Conservation (phyloP, 139 green algal species). For the Pedinophyceae sp. region DNA sequence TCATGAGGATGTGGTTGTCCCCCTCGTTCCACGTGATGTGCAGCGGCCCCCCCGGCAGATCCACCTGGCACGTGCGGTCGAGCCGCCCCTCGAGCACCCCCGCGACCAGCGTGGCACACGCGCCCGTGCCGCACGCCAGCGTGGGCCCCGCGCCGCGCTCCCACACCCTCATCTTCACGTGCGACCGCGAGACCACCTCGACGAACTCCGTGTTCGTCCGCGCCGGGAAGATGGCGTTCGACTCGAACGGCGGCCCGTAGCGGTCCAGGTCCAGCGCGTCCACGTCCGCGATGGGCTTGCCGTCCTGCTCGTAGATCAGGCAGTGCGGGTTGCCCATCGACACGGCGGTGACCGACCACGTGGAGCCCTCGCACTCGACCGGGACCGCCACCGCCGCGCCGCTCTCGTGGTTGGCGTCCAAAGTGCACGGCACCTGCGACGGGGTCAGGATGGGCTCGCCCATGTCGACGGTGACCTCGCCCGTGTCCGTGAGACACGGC, state of each 20-base stretch:
- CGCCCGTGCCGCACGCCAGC: slow-evolving; percentile 91
- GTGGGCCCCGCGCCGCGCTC: slow-evolving; percentile 90
- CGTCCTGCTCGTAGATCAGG: slow-evolving; percentile 57
- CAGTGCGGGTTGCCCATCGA: slow-evolving; percentile 97
- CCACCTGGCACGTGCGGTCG: slow-evolving; percentile 64
- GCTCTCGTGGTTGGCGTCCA: slow-evolving; percentile 16
- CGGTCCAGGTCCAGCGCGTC: slow-evolving; percentile 44
- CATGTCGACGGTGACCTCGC: slow-evolving; percentile 95
- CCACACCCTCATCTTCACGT: slow-evolving; percentile 90
- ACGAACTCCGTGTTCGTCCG: slow-evolving; percentile 90
- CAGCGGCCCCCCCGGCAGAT: slow-evolving; percentile 87
- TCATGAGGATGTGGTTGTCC: slow-evolving; percentile 94
- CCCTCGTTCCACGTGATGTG: slow-evolving; percentile 86
- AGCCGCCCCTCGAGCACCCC: slow-evolving; percentile 79
- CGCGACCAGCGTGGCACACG: slow-evolving; percentile 91
- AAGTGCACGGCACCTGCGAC: slow-evolving; percentile 11
- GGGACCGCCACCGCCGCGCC: slow-evolving; percentile 45
- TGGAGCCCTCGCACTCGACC: slow-evolving; percentile 54
- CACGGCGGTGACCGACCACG: slow-evolving; percentile 71
- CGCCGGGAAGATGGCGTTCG: slow-evolving; percentile 74
- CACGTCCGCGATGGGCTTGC: slow-evolving; percentile 46
- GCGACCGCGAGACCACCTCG: slow-evolving; percentile 39
- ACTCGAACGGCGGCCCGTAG: slow-evolving; percentile 82
- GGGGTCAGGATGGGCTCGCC: slow-evolving; percentile 67
- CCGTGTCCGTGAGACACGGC: slow-evolving; percentile 65